These are phyloP conservation scores for Danielia oregonensis DNA, from an alignment of 805 yeast genomes.

Conservation along the genomic window DNA sequence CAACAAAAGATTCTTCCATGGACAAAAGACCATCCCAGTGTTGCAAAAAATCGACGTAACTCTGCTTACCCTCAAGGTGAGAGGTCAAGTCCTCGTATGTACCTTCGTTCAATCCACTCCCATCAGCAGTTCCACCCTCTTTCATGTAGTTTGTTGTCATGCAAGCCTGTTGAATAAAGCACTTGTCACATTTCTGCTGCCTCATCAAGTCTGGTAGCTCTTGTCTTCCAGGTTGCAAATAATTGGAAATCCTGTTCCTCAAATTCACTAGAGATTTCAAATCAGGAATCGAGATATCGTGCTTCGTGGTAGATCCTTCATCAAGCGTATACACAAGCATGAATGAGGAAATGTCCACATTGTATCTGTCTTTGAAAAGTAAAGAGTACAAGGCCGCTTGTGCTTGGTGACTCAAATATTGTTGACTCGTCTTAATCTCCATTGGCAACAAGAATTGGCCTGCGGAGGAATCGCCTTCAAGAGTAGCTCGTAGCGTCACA, in stretches of 20 bases:
- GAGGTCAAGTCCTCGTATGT: constrained; percentile 47
- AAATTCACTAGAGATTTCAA: constrained; percentile 64
- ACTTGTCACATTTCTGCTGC: constrained; percentile 56
- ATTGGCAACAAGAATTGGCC: constrained; percentile 66
- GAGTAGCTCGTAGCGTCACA: constrained; percentile 68
- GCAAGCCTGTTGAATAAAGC: constrained; percentile 55
- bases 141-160: constrained; percentile 59
- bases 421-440: constrained; percentile 86
- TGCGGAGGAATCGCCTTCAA: constrained; percentile 28
- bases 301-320: constrained; percentile 49
- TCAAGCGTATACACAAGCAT: constrained; percentile 69
- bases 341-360: constrained; percentile 58
- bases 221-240: constrained; percentile 47
- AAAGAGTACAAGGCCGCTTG: constrained; percentile 83
- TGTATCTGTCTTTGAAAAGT: constrained; percentile 75
- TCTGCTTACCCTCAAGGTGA: constrained; percentile 39
- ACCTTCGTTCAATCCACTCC: constrained; percentile 49
- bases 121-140: constrained; percentile 55
- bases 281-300: constrained; percentile 52
- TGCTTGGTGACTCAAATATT: constrained; percentile 69
- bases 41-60: constrained; percentile 53
- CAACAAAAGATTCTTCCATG: constrained; percentile 64
- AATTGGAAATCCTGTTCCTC: constrained; percentile 66
- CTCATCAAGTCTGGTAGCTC: constrained; percentile 52
- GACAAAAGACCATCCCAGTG: constrained; percentile 74